phyloP scores from a whole-genome alignment of 306 rosid genomes.

The Malus sieversii region DNA sequence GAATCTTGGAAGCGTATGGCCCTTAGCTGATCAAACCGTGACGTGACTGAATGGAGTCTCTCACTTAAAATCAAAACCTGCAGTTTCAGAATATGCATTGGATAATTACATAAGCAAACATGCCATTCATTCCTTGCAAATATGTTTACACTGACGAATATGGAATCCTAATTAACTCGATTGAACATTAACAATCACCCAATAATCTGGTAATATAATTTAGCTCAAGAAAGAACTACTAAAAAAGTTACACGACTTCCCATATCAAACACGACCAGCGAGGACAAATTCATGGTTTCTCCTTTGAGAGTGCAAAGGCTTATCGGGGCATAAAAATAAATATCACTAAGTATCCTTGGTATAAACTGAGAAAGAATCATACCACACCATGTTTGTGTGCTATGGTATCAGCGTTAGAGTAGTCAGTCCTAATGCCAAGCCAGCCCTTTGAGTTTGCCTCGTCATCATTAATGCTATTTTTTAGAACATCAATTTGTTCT shows the following conservation, averaged over 20 bases:
- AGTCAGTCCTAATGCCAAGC: constrained; percentile 57
- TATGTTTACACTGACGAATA: neutral
- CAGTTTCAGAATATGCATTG: constrained; percentile 9
- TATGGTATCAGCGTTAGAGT: constrained; percentile 68
- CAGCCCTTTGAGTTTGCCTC: constrained; percentile 73
- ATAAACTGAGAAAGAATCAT: constrained; percentile 19
- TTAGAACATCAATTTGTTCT: constrained; percentile 77
- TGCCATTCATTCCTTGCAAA: constrained; percentile 3
- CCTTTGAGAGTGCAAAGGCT: neutral
- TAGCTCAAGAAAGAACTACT: neutral
- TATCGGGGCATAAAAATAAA: neutral
- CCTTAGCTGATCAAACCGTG: constrained; percentile 89
- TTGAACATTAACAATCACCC: neutral
- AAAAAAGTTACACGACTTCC: neutral
- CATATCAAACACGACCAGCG: neutral
- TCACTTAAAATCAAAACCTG: constrained; percentile 86
- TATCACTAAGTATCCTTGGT: neutral
- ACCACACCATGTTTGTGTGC: constrained; percentile 99
- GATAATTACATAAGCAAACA: constrained; percentile 6
- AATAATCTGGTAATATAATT: neutral
- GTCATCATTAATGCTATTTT: constrained; percentile 67
- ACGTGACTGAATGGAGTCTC: constrained; percentile 79
- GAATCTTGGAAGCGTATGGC: constrained; percentile 87
- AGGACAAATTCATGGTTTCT: neutral
- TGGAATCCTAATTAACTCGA: neutral